phyloP scores from a whole-genome alignment of 2,329 filamentous ascomycete species.

The Colletotrichum karsti region DNA sequence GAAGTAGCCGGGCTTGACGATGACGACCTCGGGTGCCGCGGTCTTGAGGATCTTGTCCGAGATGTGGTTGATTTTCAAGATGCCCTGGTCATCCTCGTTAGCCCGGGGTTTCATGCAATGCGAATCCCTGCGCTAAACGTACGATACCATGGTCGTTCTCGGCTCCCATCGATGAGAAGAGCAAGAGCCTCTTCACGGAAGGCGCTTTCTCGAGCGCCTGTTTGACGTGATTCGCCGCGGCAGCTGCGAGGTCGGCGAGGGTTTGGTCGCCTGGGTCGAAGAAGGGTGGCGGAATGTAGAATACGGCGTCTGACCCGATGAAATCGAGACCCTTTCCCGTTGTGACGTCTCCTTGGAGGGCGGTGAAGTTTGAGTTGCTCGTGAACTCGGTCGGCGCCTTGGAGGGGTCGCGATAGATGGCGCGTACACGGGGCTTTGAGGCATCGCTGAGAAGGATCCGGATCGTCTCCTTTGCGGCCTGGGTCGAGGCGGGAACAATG shows the following conservation, averaged over 20 bases:
- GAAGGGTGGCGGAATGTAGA: slow-evolving; percentile 42
- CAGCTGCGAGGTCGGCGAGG: slow-evolving; percentile 34
- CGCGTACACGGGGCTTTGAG: slow-evolving; percentile 32
- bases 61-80: slow-evolving; percentile 34
- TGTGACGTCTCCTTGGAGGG: slow-evolving; percentile 38
- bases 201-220: slow-evolving; percentile 30
- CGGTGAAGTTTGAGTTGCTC: slow-evolving; percentile 37
- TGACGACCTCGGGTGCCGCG: slow-evolving; percentile 31
- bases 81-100: slow-evolving; percentile 29
- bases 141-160: slow-evolving; percentile 40
- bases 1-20: slow-evolving; percentile 31
- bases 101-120: too few relatives aligned
- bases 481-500: slow-evolving; percentile 41
- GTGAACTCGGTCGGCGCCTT: slow-evolving; percentile 41
- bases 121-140: too few relatives aligned
- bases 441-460: slow-evolving; percentile 34
- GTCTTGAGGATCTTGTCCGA: slow-evolving; percentile 30
- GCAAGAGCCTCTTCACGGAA: slow-evolving; percentile 33
- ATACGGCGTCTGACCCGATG: slow-evolving; percentile 37
- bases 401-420: slow-evolving; percentile 39
- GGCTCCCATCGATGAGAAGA: slow-evolving; percentile 39
- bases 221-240: slow-evolving; percentile 34
- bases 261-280: slow-evolving; percentile 35
- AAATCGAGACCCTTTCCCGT: slow-evolving; percentile 39
- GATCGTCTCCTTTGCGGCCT: slow-evolving; percentile 39